Conservation (phyloP, 768 basidiomycete genomes). For the Chalciporus piperatus region DNA sequence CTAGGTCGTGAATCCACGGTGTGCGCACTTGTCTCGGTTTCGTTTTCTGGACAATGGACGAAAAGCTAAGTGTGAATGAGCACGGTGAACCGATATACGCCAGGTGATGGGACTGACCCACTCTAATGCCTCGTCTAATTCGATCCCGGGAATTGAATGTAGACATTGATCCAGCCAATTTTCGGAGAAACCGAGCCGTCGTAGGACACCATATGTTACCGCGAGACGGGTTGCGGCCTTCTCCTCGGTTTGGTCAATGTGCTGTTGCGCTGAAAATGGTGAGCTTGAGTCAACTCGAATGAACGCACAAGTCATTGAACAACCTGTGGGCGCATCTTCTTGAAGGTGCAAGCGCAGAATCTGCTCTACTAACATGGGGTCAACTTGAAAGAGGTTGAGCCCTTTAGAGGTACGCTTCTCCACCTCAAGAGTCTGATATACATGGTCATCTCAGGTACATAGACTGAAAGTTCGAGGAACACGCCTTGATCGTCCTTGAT, state of each 20-base stretch:
- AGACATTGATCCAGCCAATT: slow-evolving; percentile 72
- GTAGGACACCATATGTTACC: slow-evolving; percentile 76
- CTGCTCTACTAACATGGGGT: slow-evolving; percentile 52
- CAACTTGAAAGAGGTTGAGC: slow-evolving; percentile 61
- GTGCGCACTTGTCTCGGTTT: slow-evolving; percentile 42
- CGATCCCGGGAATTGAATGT: slow-evolving; percentile 55
- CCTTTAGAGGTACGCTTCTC: slow-evolving; percentile 73
- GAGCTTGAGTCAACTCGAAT: slow-evolving; percentile 1
- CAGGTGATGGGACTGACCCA: slow-evolving; percentile 59
- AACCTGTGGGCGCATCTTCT: slow-evolving; percentile 33
- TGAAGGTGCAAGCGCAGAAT: slow-evolving; percentile 54
- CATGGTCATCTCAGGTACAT: background rate
- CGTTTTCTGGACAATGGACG: slow-evolving; percentile 59
- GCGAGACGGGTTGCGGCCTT: slow-evolving; percentile 70
- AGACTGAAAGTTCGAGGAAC: background rate
- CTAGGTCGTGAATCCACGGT: background rate
- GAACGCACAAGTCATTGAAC: background rate
- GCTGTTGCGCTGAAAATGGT: slow-evolving; percentile 7
- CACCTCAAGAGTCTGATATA: slow-evolving; percentile 61
- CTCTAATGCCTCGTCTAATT: slow-evolving; percentile 85
- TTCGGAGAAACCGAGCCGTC: slow-evolving; percentile 74
- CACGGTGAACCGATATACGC: background rate
- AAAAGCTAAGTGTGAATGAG: slow-evolving; percentile 49
- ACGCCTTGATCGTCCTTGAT: slow-evolving; percentile 64
- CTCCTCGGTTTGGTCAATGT: slow-evolving; percentile 60